Evolutionary conservation across 805 yeast species (phyloP), one percentile per base, ranked within the genome.

Genomic region (Ascoidea asiatica): DNA sequence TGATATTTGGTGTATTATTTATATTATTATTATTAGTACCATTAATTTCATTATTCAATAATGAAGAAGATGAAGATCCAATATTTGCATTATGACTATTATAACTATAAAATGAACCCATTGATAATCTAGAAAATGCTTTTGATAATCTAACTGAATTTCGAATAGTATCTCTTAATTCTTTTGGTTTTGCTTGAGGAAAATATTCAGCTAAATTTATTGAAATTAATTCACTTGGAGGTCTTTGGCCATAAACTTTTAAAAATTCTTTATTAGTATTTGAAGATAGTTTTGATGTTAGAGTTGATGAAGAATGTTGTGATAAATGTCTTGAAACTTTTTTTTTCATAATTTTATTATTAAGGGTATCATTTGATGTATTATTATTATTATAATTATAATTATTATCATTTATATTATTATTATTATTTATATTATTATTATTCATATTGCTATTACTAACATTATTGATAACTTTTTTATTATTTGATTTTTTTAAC

Each of bases 211-310:
- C 81, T 50, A 90, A 65, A 56, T 90, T 87, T 1, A 89, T 79
- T 1, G 97, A 85, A 48, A 90, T 92, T 53, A 89, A 72, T 56
- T 87, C 95, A 48, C 92, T 80, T 1, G 97, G 89, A 5, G 98
- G 98, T 55, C 98, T 70, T 59, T 86, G 95, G 20, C 94, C 94
- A 60, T 81, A 80, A 47, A 84, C 58, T 41, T 63, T 59, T 44
- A 70, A 60, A 46, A 56, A 56, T 36, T 56, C 51, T 5, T 42
- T 42, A 23, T n/a, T n/a, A 1, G 62, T 54, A 38, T 50, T 47
- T 23, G 45, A 23, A 15, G 50, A 42, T 50, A 60, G 42, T 56
- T 61, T 35, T 53, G 52, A 44, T 54, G 52, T 40, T 56, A 61
- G 22, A 55, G 51, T 21, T 43, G 11, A 20, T 21, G 11, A 6